A percentile compares a stretch with the other conserved stretches of the same genome.
These are phyloP conservation scores for Ceratocystis huliohia DNA, from an alignment of 2,329 filamentous ascomycete species.

Conservation along the genomic window DNA sequence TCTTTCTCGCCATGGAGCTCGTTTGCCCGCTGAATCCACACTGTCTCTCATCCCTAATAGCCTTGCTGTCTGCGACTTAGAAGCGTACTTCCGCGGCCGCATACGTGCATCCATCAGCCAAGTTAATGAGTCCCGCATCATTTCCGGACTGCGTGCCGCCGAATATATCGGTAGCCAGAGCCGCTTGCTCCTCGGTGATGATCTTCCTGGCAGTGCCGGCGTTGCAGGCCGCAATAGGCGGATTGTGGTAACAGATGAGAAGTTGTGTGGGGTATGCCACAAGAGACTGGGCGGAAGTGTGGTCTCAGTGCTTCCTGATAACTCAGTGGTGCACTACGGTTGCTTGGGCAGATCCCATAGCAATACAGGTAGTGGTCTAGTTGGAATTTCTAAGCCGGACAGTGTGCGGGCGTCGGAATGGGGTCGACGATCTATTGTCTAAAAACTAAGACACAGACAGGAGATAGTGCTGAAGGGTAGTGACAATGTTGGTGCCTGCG, in stretches of 20 bases:
- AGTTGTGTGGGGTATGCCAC: slow-evolving; percentile 83
- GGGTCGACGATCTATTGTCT: slow-evolving; percentile 11
- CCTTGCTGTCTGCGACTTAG: slow-evolving; percentile 65
- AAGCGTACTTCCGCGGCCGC: slow-evolving; percentile 81
- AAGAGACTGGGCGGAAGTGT: slow-evolving; percentile 87
- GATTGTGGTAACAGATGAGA: slow-evolving; percentile 75
- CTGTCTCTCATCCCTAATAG: slow-evolving; percentile 72
- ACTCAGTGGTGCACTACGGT: slow-evolving; percentile 67
- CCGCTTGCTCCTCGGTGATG: slow-evolving; percentile 59
- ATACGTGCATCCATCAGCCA: slow-evolving; percentile 76
- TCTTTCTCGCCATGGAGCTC: slow-evolving; percentile 82
- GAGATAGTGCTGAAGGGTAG: neutral
- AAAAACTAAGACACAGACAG: neutral
- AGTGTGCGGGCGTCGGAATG: slow-evolving; percentile 13
- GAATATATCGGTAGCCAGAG: slow-evolving; percentile 68
- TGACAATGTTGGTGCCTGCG: neutral
- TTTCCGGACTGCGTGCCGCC: slow-evolving; percentile 62
- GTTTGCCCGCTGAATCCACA: slow-evolving; percentile 76
- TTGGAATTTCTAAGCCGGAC: slow-evolving; percentile 9
- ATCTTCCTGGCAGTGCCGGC: slow-evolving; percentile 32
- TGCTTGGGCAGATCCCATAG: slow-evolving; percentile 43
- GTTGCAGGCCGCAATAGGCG: slow-evolving; percentile 42
- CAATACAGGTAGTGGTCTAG: slow-evolving; percentile 23
- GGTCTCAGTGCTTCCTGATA: slow-evolving; percentile 78
- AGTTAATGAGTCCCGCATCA: slow-evolving; percentile 67